Conservation (phyloP, 306 rosid species). For the Elaeagnus macrophylla region DNA sequence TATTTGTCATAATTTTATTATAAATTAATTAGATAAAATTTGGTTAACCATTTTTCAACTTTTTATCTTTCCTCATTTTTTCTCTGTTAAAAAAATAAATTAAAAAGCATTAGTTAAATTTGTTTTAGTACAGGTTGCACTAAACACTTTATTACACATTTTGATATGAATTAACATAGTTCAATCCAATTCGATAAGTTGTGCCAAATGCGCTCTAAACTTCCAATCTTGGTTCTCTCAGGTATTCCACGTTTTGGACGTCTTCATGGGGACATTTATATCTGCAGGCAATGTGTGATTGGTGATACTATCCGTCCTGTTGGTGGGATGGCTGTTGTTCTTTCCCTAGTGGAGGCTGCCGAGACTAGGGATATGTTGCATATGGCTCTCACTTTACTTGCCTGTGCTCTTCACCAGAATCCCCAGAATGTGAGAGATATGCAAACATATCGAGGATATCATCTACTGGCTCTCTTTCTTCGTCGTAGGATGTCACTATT, state of each 20-base stretch:
- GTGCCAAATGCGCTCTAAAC: too few relatives aligned
- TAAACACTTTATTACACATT: too few relatives aligned
- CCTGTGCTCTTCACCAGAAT: constrained; percentile 86
- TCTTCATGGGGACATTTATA: constrained; percentile 71
- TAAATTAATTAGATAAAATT: too few relatives aligned
- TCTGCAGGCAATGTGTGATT: constrained; percentile 80
- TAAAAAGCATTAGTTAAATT: too few relatives aligned
- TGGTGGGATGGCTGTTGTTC: constrained; percentile 90
- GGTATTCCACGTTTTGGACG: constrained; percentile 99
- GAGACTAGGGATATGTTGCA: constrained; percentile 94
- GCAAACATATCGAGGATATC: constrained; percentile 95
- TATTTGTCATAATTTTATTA: too few relatives aligned
- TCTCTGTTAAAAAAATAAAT: too few relatives aligned
- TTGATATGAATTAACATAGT: too few relatives aligned
- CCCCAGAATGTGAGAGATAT: constrained; percentile 87
- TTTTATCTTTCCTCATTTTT: too few relatives aligned
- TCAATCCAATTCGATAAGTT: too few relatives aligned
- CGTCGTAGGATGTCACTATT: constrained; percentile 83
- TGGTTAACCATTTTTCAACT: too few relatives aligned
- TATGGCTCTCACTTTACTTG: constrained; percentile 84
- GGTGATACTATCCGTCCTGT: constrained; percentile 78
- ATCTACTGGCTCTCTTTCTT: constrained; percentile 85
- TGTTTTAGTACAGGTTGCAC: too few relatives aligned
- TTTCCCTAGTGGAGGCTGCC: constrained; percentile 92
- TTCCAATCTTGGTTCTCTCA: constrained; percentile 26